Conservation (phyloP, 148 eudicot species). For the Vaccinium myrtillus region DNA sequence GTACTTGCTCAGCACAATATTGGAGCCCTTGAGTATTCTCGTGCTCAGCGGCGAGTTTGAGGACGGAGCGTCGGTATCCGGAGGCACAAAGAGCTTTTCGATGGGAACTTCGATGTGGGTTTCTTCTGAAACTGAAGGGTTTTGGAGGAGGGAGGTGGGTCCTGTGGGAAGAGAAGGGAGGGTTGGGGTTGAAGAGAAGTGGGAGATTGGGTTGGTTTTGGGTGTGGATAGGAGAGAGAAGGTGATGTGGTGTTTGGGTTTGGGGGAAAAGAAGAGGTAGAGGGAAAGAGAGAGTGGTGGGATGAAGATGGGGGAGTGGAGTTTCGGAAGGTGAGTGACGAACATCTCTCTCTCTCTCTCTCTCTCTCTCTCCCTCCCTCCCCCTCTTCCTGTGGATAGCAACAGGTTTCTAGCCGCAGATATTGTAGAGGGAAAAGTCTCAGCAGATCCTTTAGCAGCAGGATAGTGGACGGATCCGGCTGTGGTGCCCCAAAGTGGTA, state of each 20-base stretch:
- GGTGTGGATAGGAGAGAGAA: constrained; percentile 27
- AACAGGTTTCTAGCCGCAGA: neutral
- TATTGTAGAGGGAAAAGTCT: neutral
- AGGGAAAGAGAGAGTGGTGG: constrained; percentile 1
- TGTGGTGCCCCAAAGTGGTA: no score
- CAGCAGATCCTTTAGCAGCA: no score
- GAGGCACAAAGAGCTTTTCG: constrained; percentile 80
- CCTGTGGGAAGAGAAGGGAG: constrained; percentile 22
- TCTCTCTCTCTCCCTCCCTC: neutral
- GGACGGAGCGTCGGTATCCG: constrained; percentile 65
- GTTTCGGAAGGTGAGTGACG: constrained; percentile 29
- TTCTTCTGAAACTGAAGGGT: constrained; percentile 18
- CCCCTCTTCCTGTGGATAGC: neutral
- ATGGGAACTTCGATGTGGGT: constrained; percentile 43
- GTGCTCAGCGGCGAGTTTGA: constrained; percentile 25
- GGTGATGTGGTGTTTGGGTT: constrained; percentile 20
- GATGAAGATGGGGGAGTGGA: constrained; percentile 17
- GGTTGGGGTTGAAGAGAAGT: constrained; percentile 37
- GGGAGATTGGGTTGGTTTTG: constrained; percentile 32
- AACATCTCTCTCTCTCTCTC: constrained; percentile 25
- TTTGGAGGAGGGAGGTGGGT: constrained; percentile 6
- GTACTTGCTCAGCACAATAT: constrained; percentile 89
- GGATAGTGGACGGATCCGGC: no score
- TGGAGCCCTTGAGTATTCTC: constrained; percentile 84
- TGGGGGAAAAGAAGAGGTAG: constrained; percentile 11